Base-by-base conservation (phyloP, 805 yeast species). In the Yarrowia sp. region DNA sequence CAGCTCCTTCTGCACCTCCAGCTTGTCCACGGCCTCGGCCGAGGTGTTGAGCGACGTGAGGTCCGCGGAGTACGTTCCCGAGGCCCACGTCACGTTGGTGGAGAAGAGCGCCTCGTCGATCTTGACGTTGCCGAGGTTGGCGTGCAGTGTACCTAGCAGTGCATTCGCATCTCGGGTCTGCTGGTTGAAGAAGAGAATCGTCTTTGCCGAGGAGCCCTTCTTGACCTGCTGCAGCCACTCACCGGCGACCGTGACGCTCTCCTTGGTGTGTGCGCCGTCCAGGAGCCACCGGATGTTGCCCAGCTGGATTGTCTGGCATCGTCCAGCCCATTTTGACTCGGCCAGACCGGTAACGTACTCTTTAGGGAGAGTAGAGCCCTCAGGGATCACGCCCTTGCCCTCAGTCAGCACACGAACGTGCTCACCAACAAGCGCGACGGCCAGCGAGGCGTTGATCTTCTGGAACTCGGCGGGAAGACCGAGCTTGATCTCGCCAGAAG, bases 231-330 rank as follows among this genome's bases (percentile, higher is more conserved):
- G 76, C 68, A 87, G 90, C 99, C 99, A 94, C 9, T 74, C 75
- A 0, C 93, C 80, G 0, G 97, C 88, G n/a, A 85, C 96, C 29
- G 78, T 78, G 22, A 96, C 82, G 63, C 97, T 88, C 69, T 94
- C 99, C 47, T 81, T 76, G 0, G 99, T 94, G 69, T 94, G 99
- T 0, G 99, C 98, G 18, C 99, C 99, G 74, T 94, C 99, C 14
- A 93, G 74, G 66, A 76, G 85, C 96, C 97, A 94, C n/a, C 80
- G 81, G 16, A 86, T 74, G 14, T 75, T 73, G 24, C 77, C 76
- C 22, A 76, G 79, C 6, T 67, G 64, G 29, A 90, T 73, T 1
- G 84, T 79, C 74, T 96, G 97, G 68, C 98, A 93, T 67, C 99
- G 79, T 0, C 99, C 99, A n/a, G 94, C 94, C 97, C 98, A 94